Evolutionary conservation across 768 basidiomycete genomes (phyloP), one percentile per base, ranked within the genome.

Genomic region (Lentinula aciculospora): DNA sequence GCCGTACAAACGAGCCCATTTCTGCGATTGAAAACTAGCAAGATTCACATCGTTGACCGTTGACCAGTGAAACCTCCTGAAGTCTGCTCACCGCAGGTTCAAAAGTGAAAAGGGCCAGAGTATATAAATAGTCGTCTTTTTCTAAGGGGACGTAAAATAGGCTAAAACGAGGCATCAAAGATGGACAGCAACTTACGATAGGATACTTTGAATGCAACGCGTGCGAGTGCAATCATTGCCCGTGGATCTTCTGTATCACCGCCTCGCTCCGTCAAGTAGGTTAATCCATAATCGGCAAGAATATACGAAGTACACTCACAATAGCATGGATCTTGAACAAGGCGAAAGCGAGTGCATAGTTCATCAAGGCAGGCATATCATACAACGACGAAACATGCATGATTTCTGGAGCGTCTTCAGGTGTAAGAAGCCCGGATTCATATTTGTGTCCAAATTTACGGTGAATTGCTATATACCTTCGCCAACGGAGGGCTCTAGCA

Each of bases 281-380:
- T 29, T 42, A 28, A 58, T 19, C 36, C 8, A 31, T 4, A 32
- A 6, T 39, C 2, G 7, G 31, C 32, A 57, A 32, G 50, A 13
- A 56, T 4, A 37, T 23, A 1, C 10, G 29, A 19, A 36, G 29
- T 15, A 15, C 1, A 71, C 76, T 60, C 58, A 81, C 79, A 56
- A 79, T 72, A 1, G 62, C 76, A 64, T 78, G 81, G 3, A 80
- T 81, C 66, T 80, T 81, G 72, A 81, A 81, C 58, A 82, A 62
- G 3, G 80, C 81, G 64, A 82, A 79, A 1, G 76, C 67, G 31
- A 77, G 46, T 0, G 78, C 63, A 60, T 75, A 74, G 48, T 70
- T 69, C 55, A 74, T 46, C 2, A 82, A 56, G 15, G 62, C 53
- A 4, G 80, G 79, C 76, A 81, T 79, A 60, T 82, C 81, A 56